Base-by-base conservation (phyloP, 2,329 filamentous ascomycete genomes). In the Chalaropsis ovoidea region DNA sequence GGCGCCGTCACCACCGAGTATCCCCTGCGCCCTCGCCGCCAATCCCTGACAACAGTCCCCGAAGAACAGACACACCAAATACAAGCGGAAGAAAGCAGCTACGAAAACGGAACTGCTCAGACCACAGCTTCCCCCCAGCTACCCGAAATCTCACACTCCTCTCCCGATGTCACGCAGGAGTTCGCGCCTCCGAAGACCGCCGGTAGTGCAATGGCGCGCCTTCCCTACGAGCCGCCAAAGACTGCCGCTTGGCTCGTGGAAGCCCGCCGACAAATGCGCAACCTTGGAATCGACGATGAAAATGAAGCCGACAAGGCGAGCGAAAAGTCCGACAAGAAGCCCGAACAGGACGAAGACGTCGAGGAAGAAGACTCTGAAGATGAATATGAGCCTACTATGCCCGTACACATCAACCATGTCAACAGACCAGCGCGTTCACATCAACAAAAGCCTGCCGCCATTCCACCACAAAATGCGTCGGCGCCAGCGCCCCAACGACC, bases 1-100 rank as follows among this genome's bases (percentile, higher is more conserved):
- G 67, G 67, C 10, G 67, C 67, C 52, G 64, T 68, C 35, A 65
- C 64, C 39, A 68, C 64, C 2, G 67, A 68, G 52, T 66, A 68
- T 35, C 64, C 64, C 13, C 45, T 64, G 58, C 43, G 65, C 42
- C 3, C 61, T 24, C 61, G 52, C 10, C 52, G 61, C 3, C 67
- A 68, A 39, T 65, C 67, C 41, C 56, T 68, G 17, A 61, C 67
- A 42, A 66, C 67, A 35, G 67, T 66, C 10, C 64, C 67, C 31
- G 67, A 65, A 27, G 67, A 68, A 19, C 61, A 61, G 43, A 66
- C 67, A 4, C 61, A 65, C 5, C 67, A 65, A 35, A 60, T 66
- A 27, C 67, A 66, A 6, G 61, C 67, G 1, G 64, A 66, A 24
- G 64, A 65, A 42, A 66, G 64, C 22, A 68, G 64, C 27, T 66